Conservation (phyloP, 2,329 filamentous ascomycete genomes). For the Thelonectria blattea region DNA sequence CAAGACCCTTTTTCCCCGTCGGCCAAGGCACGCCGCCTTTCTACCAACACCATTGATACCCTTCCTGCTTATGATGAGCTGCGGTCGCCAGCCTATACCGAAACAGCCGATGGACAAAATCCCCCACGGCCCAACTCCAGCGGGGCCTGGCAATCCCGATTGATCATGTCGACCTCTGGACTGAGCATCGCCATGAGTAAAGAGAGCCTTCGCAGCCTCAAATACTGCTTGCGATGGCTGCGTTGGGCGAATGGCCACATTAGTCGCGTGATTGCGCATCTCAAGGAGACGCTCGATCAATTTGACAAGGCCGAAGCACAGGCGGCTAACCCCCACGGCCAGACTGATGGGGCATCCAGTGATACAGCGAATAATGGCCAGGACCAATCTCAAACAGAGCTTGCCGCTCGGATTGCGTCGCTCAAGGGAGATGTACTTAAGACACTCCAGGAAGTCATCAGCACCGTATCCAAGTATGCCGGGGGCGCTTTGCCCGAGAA, state of each 20-base stretch:
- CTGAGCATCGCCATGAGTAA: slow-evolving; percentile 91
- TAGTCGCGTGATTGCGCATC: slow-evolving; percentile 72
- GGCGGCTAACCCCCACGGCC: slow-evolving; percentile 14
- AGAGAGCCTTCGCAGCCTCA: slow-evolving; percentile 81
- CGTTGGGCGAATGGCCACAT: slow-evolving; percentile 84
- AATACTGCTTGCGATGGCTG: slow-evolving; percentile 82
- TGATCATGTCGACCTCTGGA: slow-evolving; percentile 90
- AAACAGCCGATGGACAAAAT: slow-evolving; percentile 50
- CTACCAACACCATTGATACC: slow-evolving; percentile 73
- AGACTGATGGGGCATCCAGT: slow-evolving; percentile 17
- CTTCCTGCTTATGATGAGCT: slow-evolving; percentile 85
- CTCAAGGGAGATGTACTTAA: slow-evolving; percentile 76
- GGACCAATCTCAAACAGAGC: slow-evolving; percentile 47
- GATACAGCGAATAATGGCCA: slow-evolving; percentile 20
- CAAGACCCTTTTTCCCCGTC: slow-evolving; percentile 40
- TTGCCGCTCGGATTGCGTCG: slow-evolving; percentile 68
- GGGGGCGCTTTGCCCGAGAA: slow-evolving; percentile 93
- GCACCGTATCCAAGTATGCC: slow-evolving; percentile 86
- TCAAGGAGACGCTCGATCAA: slow-evolving; percentile 79
- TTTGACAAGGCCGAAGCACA: slow-evolving; percentile 67
- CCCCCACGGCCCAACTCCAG: slow-evolving; percentile 39
- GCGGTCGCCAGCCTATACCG: slow-evolving; percentile 76
- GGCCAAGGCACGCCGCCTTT: slow-evolving; percentile 58
- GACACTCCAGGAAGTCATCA: slow-evolving; percentile 80
- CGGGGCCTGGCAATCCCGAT: slow-evolving; percentile 74